These are phyloP conservation scores for Orychophragmus violaceus DNA, from an alignment of 345 rosid genomes.

Conservation along the genomic window DNA sequence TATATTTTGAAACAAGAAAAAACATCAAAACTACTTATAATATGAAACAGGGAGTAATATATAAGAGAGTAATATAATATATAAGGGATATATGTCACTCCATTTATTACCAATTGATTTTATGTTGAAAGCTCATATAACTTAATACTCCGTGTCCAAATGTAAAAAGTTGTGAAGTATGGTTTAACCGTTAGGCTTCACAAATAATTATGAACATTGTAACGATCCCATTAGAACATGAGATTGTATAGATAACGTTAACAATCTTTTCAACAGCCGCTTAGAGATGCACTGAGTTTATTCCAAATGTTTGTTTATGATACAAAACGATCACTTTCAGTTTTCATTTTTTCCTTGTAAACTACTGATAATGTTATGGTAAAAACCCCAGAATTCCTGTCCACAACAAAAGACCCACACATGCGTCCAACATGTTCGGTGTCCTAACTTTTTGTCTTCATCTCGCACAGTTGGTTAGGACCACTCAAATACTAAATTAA, in stretches of 20 bases:
- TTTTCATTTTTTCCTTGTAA: too few relatives aligned
- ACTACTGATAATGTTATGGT: not conserved
- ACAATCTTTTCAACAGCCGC: not conserved
- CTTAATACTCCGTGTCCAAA: too few relatives aligned
- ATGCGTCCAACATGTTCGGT: constrained; percentile 9
- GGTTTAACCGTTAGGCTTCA: not conserved
- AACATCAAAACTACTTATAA: too few relatives aligned
- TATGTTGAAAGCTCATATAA: too few relatives aligned
- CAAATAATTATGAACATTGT: not conserved
- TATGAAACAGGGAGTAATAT: too few relatives aligned
- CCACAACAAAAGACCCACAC: not conserved
- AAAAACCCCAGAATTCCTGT: not conserved
- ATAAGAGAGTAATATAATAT: too few relatives aligned
- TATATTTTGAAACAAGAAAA: too few relatives aligned
- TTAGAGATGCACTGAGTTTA: not conserved
- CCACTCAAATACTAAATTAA: constrained; percentile 3
- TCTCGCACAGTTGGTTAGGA: not conserved
- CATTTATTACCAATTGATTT: too few relatives aligned
- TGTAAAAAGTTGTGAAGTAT: not conserved
- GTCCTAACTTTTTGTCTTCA: not conserved
- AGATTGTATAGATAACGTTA: not conserved
- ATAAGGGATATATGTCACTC: too few relatives aligned
- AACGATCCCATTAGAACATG: not conserved
- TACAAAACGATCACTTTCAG: not conserved
- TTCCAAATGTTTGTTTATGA: not conserved